Evolutionary conservation across 78 protist species (phyloP).

Genomic region (Polysphondylium violaceum): DNA sequence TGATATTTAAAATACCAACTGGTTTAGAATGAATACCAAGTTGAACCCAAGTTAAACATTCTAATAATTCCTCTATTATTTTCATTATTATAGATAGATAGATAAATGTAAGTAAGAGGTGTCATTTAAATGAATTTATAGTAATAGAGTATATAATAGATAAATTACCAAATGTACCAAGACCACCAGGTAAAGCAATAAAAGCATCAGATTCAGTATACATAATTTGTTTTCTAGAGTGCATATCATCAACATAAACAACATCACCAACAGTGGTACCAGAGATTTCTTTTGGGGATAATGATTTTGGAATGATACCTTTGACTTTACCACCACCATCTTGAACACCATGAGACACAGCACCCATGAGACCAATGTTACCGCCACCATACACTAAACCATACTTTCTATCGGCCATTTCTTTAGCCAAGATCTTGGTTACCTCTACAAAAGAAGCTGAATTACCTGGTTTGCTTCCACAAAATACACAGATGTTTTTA

Average conservation of each 20-base stretch:
- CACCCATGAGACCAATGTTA: constrained; percentile 76
- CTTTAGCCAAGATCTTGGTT: constrained; percentile 21
- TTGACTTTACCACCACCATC: constrained; percentile 60
- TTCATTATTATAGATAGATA: too few relatives aligned
- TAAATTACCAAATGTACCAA: constrained; percentile 80
- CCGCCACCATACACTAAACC: constrained; percentile 84
- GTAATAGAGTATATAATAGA: background rate
- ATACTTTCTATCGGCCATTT: constrained; percentile 26
- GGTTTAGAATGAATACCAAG: constrained; percentile 85
- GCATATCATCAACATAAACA: constrained; percentile 55
- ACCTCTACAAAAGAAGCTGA: background rate
- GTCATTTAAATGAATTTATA: too few relatives aligned
- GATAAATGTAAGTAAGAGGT: too few relatives aligned
- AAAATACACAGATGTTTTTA: constrained; percentile 62
- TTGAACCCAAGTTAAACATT: constrained; percentile 80
- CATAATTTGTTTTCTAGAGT: constrained; percentile 74
- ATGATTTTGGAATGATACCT: constrained; percentile 73
- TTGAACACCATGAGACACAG: constrained; percentile 42
- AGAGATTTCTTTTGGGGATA: constrained; percentile 73
- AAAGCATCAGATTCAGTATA: constrained; percentile 71
- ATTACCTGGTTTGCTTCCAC: constrained; percentile 57
- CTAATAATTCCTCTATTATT: constrained; percentile 65
- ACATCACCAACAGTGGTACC: constrained; percentile 64
- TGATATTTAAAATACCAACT: constrained; percentile 80
- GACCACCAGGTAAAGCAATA: constrained; percentile 85